phyloP scores from a whole-genome alignment of 2,329 filamentous ascomycete species.

The Phoma herbarum region DNA sequence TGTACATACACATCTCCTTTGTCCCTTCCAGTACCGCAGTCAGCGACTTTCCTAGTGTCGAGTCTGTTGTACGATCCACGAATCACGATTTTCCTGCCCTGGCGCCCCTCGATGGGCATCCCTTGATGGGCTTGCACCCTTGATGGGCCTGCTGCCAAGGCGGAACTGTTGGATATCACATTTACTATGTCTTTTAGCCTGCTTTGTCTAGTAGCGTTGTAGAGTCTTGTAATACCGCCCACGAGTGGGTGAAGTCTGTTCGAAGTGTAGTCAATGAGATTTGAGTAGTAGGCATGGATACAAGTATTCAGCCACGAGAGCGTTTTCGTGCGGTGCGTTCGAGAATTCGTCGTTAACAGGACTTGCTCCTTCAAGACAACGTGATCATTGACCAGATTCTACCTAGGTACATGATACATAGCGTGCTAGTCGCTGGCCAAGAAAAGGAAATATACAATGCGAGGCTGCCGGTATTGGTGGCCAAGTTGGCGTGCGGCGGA shows the following conservation, averaged over 20 bases:
- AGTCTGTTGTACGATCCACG: constrained; percentile 5
- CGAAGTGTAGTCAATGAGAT: too few species aligned
- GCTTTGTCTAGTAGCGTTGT: constrained; percentile 14
- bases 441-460: too few species aligned
- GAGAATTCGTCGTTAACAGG: too few species aligned
- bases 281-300: too few species aligned
- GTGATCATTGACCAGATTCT: too few species aligned
- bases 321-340: too few species aligned
- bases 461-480: too few species aligned
- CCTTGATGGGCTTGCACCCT: constrained; percentile 1
- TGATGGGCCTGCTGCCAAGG: background rate
- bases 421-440: too few species aligned
- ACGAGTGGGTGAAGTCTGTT: constrained; percentile 4
- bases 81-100: constrained; percentile 4
- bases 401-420: too few species aligned
- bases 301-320: too few species aligned
- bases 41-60: constrained; percentile 1
- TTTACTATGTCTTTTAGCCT: background rate
- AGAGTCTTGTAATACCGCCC: constrained; percentile 14
- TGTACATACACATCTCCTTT: constrained; percentile 12
- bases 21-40: background rate
- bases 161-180: constrained; percentile 5
- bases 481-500: too few species aligned
- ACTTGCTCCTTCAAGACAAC: too few species aligned
- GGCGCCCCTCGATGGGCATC: constrained; percentile 6